Percentiles rank a stretch among this genome's conserved stretches.
Evolutionary conservation across 306 rosid genomes (phyloP).

Genomic region (Dryas drummondii): DNA sequence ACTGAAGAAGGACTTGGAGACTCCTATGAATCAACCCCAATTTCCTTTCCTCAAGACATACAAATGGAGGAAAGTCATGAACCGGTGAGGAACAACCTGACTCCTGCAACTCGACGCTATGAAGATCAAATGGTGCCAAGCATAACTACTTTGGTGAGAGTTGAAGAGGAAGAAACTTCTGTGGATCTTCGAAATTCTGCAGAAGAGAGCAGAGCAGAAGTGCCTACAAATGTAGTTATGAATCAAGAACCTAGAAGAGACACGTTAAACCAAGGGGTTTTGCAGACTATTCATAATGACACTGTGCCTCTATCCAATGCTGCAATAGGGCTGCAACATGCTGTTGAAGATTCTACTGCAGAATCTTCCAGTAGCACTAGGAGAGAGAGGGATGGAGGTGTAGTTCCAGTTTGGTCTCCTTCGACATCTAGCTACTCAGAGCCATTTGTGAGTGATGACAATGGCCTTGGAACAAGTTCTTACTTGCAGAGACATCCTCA

Average conservation of each 20-base stretch:
- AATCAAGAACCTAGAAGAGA: conserved; percentile 52
- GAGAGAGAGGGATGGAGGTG: conserved; percentile 85
- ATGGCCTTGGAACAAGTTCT: conserved; percentile 56
- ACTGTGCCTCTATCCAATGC: conserved; percentile 30
- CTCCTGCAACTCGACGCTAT: conserved; percentile 46
- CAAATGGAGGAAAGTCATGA: conserved; percentile 72
- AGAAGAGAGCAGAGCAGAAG: conserved; percentile 73
- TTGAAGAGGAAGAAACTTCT: conserved; percentile 72
- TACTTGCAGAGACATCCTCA: conserved; percentile 87
- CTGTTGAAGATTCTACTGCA: conserved; percentile 63
- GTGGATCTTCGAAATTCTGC: conserved; percentile 41
- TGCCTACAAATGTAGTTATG: conserved; percentile 54
- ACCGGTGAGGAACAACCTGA: conserved; percentile 47
- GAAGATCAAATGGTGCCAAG: conserved; percentile 94
- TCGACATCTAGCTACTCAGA: conserved; percentile 60
- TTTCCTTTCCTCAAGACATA: conserved; percentile 69
- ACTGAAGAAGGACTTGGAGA: conserved; percentile 94
- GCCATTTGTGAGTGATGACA: conserved; percentile 78
- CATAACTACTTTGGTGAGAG: conserved; percentile 62
- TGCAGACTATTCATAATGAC: conserved; percentile 35
- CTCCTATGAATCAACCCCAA: conserved; percentile 58
- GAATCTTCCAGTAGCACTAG: conserved; percentile 73
- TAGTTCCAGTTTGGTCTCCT: conserved; percentile 92
- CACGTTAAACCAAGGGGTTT: conserved; percentile 30
- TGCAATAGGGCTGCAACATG: conserved; percentile 30